These are phyloP conservation scores for Heritiera fomes DNA, from an alignment of 345 rosid species.

Conservation along the genomic window DNA sequence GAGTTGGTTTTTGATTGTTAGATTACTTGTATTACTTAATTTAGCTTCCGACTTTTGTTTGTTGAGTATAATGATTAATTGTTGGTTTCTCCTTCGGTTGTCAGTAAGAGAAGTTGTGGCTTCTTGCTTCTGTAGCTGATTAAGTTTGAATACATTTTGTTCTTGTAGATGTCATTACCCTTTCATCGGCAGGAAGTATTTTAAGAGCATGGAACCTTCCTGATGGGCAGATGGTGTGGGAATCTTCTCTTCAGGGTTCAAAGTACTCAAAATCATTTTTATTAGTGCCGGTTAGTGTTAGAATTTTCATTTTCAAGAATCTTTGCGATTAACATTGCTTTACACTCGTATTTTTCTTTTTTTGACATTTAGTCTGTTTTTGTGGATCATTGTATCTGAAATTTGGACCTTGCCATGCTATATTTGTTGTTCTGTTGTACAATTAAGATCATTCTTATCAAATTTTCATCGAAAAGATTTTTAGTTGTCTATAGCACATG, in stretches of 20 bases:
- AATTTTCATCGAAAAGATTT: background rate
- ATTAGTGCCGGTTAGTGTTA: slow-evolving; percentile 55
- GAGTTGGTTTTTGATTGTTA: background rate
- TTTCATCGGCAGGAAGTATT: slow-evolving; percentile 74
- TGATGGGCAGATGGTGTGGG: slow-evolving; percentile 98
- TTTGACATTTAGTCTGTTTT: background rate
- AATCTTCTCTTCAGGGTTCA: slow-evolving; percentile 59
- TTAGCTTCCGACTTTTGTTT: background rate
- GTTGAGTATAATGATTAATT: background rate
- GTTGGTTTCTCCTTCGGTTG: background rate
- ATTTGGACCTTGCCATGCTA: background rate
- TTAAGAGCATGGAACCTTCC: slow-evolving; percentile 98
- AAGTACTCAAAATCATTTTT: slow-evolving; percentile 60
- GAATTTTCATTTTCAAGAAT: background rate
- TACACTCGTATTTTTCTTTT: background rate
- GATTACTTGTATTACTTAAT: background rate
- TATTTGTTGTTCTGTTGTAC: background rate
- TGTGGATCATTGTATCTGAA: background rate
- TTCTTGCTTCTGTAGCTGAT: background rate
- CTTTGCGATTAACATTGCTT: background rate
- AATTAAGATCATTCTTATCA: background rate
- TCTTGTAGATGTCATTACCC: slow-evolving; percentile 74
- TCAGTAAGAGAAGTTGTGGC: background rate
- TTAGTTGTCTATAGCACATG: background rate
- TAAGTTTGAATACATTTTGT: slow-evolving; percentile 5